Evolutionary conservation across 2,329 filamentous ascomycete genomes (phyloP).

Genomic region (Aspergillus fumigatus): DNA sequence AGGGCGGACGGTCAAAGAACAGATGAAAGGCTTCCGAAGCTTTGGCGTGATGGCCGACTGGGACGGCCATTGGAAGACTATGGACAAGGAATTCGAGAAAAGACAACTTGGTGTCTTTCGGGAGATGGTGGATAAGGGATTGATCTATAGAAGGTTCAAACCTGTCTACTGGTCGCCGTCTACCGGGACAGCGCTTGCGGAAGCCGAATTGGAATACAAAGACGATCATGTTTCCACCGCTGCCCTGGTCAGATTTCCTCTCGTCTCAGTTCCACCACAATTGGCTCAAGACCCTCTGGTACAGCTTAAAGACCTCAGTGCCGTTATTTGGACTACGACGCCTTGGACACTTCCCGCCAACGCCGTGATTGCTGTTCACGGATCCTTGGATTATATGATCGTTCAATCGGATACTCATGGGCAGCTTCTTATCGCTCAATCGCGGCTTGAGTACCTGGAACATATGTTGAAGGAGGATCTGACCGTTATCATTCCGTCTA

Average conservation of each 20-base stretch:
- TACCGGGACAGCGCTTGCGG: slow-evolving; percentile 59
- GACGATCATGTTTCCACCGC: slow-evolving; percentile 57
- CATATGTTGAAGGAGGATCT: slow-evolving; percentile 48
- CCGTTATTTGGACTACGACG: slow-evolving; percentile 98
- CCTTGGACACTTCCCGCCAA: slow-evolving; percentile 97
- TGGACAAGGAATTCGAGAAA: slow-evolving; percentile 59
- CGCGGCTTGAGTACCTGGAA: slow-evolving; percentile 59
- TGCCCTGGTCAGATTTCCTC: slow-evolving; percentile 69
- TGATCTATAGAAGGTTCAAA: slow-evolving; percentile 59
- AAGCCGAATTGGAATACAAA: slow-evolving; percentile 62
- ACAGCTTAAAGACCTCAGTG: slow-evolving; percentile 56
- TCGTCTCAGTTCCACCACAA: slow-evolving; percentile 47
- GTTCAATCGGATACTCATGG: slow-evolving; percentile 55
- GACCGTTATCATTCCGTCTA: slow-evolving; percentile 49
- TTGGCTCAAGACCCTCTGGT: slow-evolving; percentile 39
- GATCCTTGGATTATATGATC: slow-evolving; percentile 68
- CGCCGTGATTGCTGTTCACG: slow-evolving; percentile 76
- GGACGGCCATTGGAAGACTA: slow-evolving; percentile 59
- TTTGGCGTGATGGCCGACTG: slow-evolving; percentile 64
- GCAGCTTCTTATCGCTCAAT: slow-evolving; percentile 66
- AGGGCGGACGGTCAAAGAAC: slow-evolving; percentile 51
- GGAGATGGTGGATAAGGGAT: slow-evolving; percentile 57
- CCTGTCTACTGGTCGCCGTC: slow-evolving; percentile 65
- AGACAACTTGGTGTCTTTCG: slow-evolving; percentile 57
- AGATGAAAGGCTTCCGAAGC: slow-evolving; percentile 55